Base-by-base conservation (phyloP, 768 basidiomycete genomes). In the Mycena vulgaris region DNA sequence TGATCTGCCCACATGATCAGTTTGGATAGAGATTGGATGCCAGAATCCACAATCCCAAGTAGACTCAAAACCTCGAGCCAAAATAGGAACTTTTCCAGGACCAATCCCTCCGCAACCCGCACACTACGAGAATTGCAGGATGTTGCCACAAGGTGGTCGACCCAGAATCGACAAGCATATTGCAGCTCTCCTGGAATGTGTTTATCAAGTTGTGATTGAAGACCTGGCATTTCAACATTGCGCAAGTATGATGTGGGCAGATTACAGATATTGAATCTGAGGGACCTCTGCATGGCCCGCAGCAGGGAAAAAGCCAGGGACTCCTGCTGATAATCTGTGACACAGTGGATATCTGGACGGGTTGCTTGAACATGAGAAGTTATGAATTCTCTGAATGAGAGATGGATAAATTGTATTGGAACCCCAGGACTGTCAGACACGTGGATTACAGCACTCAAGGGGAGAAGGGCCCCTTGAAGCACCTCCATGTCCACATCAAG, bases 81-180 rank as follows among this genome's bases (percentile, higher is more conserved):
- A n/a, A 62, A 40, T 16, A 62, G 47, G 5, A 49, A 51, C 4
- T 62, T 11, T 6, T 16, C 19, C 25, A 17, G 10, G 2, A 61
- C 23, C 5, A 61, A 35, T 11, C 0, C 27, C 3, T 7, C 45
- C 16, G 16, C 59, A 16, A 14, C 13, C n/a, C 35, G 30, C 9
- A 25, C 33, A 2, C 3, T 17, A 17, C 19, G 5, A 19, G 5
- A 0, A 19, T 35, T 39, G 6, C 9, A 37, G 13, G 11, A 5
- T 11, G 10, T 37, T 19, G 23, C 23, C 19, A 35, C 6, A 19
- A 62, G 33, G 51, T 62, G 60, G 27, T 35, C 33, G 3, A n/a
- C 31, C 60, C 60, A 62, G 19, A 62, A 62, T 2, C 45, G 23
- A 28, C 60, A 37, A 25, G 48, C 33, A 62, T 62, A 62, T 5